These are phyloP conservation scores for Cercospora berteroae DNA, from an alignment of 2,329 filamentous ascomycete species.

Conservation along the genomic window DNA sequence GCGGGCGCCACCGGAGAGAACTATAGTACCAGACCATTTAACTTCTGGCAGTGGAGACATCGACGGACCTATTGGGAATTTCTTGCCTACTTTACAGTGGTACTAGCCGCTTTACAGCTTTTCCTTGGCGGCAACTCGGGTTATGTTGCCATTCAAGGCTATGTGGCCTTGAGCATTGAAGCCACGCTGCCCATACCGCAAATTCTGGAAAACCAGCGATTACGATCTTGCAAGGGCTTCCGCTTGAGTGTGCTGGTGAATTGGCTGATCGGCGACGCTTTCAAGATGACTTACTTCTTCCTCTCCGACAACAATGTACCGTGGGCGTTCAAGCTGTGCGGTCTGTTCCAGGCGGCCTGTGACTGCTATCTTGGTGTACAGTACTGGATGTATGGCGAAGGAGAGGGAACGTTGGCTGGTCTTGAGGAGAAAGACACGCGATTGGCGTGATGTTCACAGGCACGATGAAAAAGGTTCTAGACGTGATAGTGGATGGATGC, in stretches of 20 bases:
- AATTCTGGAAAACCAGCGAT: conserved; percentile 67
- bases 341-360: conserved; percentile 75
- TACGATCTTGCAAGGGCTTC: conserved; percentile 73
- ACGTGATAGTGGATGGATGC: neutral
- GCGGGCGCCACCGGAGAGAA: conserved; percentile 49
- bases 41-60: conserved; percentile 80
- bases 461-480: neutral
- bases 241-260: conserved; percentile 70
- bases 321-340: conserved; percentile 77
- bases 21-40: conserved; percentile 60
- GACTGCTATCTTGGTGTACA: conserved; percentile 73
- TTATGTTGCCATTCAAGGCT: conserved; percentile 69
- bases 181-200: conserved; percentile 80
- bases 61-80: conserved; percentile 79
- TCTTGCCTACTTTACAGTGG: conserved; percentile 63
- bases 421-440: conserved; percentile 30
- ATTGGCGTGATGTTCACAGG: conserved; percentile 23
- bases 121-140: conserved; percentile 57
- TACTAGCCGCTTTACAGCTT: conserved; percentile 64
- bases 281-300: conserved; percentile 79
- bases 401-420: conserved; percentile 33
- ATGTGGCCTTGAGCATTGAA: conserved; percentile 73
- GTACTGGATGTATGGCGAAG: conserved; percentile 67
- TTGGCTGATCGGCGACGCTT: conserved; percentile 76
- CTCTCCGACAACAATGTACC: conserved; percentile 69